Conservation (phyloP, 495 filamentous ascomycete species). For the Penicillium simplicissimum region DNA sequence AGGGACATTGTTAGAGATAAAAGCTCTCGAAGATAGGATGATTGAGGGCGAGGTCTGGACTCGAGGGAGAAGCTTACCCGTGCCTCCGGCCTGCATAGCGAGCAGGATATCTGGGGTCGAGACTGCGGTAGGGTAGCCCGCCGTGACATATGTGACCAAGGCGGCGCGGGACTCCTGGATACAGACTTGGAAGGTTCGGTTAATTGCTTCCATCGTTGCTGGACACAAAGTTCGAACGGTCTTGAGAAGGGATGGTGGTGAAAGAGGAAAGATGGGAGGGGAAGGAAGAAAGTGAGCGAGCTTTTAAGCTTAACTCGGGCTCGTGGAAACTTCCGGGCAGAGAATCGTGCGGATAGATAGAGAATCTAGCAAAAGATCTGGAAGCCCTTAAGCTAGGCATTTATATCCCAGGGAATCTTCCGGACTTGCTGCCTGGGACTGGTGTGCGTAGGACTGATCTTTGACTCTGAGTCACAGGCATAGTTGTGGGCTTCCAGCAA, state of each 20-base stretch:
- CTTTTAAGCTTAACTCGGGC: no score
- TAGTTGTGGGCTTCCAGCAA: no score
- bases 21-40: no score
- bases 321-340: no score
- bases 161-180: conserved; percentile 58
- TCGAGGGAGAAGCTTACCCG: conserved; percentile 53
- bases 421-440: neutral
- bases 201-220: conserved; percentile 65
- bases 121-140: conserved; percentile 72
- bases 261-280: neutral
- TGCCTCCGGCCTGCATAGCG: conserved; percentile 82
- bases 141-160: conserved; percentile 87
- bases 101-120: conserved; percentile 75
- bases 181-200: conserved; percentile 73
- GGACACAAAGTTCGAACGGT: neutral
- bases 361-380: neutral
- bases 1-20: no score
- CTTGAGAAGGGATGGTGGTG: neutral
- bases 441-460: no score
- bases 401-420: neutral
- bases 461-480: neutral
- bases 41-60: neutral
- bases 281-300: no score
- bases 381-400: neutral
- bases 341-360: no score